Base-by-base conservation (phyloP, 2,329 filamentous ascomycete genomes). In the Penicillium sp. region DNA sequence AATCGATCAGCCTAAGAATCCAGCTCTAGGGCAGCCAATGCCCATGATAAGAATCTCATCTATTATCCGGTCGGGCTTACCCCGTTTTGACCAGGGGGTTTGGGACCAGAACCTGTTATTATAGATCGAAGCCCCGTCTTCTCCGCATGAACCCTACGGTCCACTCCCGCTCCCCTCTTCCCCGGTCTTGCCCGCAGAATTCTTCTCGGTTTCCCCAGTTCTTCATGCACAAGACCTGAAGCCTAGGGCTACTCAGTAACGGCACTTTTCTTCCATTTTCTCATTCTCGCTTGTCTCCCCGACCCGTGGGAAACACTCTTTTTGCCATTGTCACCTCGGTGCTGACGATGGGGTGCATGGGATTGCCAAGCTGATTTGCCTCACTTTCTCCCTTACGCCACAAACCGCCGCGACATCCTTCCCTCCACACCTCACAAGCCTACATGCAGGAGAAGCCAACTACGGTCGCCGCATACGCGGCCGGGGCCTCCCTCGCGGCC, bases 401-500 rank as follows among this genome's bases (percentile, higher is more conserved):
- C 49, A 26, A 53, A 58, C 53, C 51, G 16, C 48, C 52, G 48
- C 53, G 43, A 41, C 46, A 16, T 26, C 53, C 43, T 27, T 27
- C 26, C 39, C 29, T 35, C 21, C n/a, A 45, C 21, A 31, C n/a
- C 27, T 16, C 41, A 35, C 29, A 53, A 45, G 45, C 27, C 60
- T 71, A 68, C 66, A 93, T 95, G 90, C 90, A 89, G 68, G 90
- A 95, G 72, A 92, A 89, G 79, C 87, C 87, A 54, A 83, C 91
- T 57, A 92, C 89, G 8, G 89, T 95, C 68, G 91, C 91, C 67
- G 91, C 91, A 45, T 99, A 99, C 77, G 95, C 95, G 69, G 95
- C 93, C 58, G 93, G 93, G 67, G 95, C 93, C 59, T 96, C 93
- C 53, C 88, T 99, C 61, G 95, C 95, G 55, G 95, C 95, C 60